Conservation (phyloP, 805 yeast species). For the Pichia nakasei region DNA sequence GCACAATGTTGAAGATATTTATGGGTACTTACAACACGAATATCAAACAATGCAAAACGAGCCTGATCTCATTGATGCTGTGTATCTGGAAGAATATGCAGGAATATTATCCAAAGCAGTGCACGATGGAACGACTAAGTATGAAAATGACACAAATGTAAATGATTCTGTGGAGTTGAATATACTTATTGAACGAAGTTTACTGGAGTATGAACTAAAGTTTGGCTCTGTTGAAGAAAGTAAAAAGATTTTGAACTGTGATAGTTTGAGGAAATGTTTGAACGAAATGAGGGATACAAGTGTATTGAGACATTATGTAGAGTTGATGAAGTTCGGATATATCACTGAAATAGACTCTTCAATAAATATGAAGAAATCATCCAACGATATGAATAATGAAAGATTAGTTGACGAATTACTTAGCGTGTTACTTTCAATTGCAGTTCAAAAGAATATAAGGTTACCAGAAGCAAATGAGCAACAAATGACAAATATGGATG, state of each 20-base stretch:
- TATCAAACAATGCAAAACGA: neutral
- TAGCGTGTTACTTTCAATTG: slow-evolving; percentile 37
- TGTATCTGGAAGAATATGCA: neutral
- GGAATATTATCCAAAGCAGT: neutral
- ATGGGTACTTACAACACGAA: neutral
- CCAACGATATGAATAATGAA: slow-evolving; percentile 17
- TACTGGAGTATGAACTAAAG: slow-evolving; percentile 8
- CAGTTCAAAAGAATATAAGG: slow-evolving; percentile 34
- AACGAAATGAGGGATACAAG: neutral
- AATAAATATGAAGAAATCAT: slow-evolving; percentile 1
- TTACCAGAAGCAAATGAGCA: slow-evolving; percentile 28
- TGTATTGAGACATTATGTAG: slow-evolving; percentile 4
- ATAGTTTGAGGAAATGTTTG: neutral
- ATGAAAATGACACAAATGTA: neutral
- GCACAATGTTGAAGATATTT: too few species aligned
- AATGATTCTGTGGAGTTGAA: slow-evolving; percentile 10
- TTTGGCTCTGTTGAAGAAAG: neutral
- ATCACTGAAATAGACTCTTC: slow-evolving; percentile 1
- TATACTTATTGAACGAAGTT: slow-evolving; percentile 11
- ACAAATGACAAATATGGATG: slow-evolving; percentile 16
- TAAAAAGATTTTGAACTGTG: neutral
- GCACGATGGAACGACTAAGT: neutral
- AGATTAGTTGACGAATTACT: slow-evolving; percentile 31
- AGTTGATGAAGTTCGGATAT: slow-evolving; percentile 12
- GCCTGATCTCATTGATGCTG: neutral